Conservation (phyloP, 2,329 filamentous ascomycete genomes). For the Eutypella sp. region DNA sequence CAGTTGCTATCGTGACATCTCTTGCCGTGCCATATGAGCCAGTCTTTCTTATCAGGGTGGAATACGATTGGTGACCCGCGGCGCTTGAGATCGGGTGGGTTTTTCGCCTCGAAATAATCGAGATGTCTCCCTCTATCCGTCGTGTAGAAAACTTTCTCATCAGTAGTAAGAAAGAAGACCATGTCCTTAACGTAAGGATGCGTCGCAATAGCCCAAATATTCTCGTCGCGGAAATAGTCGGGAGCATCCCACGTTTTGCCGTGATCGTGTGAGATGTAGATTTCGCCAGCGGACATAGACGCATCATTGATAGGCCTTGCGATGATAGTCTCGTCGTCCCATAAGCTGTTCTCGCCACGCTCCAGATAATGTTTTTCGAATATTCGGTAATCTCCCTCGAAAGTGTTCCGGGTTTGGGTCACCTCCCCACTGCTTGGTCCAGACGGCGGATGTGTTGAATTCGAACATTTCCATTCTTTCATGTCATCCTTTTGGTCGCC, state of each 20-base stretch:
- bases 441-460: conserved; percentile 44
- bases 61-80: conserved; percentile 58
- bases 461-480: conserved; percentile 73
- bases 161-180: conserved; percentile 76
- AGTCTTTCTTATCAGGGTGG: conserved; percentile 80
- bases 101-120: conserved; percentile 66
- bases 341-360: conserved; percentile 58
- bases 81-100: conserved; percentile 35
- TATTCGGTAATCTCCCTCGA: conserved; percentile 51
- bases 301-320: conserved; percentile 44
- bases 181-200: conserved; percentile 79
- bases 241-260: conserved; percentile 75
- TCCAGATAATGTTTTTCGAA: conserved; percentile 72
- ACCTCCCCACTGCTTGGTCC: conserved; percentile 64
- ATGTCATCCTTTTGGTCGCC: conserved; percentile 64
- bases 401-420: conserved; percentile 52
- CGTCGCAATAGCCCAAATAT: conserved; percentile 66
- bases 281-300: conserved; percentile 43
- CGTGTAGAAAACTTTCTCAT: conserved; percentile 69
- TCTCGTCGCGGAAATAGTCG: conserved; percentile 61
- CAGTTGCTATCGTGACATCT: conserved; percentile 62
- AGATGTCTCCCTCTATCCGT: conserved; percentile 72
- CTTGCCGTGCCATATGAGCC: conserved; percentile 85
- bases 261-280: conserved; percentile 77
- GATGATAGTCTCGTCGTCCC: conserved; percentile 68